phyloP scores from a whole-genome alignment of 495 filamentous ascomycete genomes.

The Poronia punctata region DNA sequence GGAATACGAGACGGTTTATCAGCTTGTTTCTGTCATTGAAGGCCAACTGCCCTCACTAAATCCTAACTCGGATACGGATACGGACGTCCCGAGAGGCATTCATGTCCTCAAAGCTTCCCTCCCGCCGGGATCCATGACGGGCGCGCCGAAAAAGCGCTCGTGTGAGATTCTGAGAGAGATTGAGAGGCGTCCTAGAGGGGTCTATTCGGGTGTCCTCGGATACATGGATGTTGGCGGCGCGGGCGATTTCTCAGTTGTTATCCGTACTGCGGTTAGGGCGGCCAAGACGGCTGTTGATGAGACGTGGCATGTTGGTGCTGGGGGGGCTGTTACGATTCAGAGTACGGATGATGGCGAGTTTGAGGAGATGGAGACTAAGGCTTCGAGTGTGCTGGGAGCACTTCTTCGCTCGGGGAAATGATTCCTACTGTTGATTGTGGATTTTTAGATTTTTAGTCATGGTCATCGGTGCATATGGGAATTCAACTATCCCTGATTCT shows the following conservation, averaged over 20 bases:
- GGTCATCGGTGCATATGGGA: too few relatives aligned
- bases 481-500: too few relatives aligned
- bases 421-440: too few relatives aligned
- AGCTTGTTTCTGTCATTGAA: background rate
- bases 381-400: background rate
- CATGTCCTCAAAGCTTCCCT: slow-evolving; percentile 58
- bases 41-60: background rate
- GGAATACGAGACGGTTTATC: background rate
- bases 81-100: slow-evolving; percentile 44
- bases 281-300: slow-evolving; percentile 21
- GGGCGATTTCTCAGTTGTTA: slow-evolving; percentile 67
- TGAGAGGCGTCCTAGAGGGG: slow-evolving; percentile 48
- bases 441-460: too few relatives aligned
- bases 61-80: background rate
- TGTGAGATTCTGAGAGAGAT: slow-evolving; percentile 58
- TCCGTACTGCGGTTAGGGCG: slow-evolving; percentile 57
- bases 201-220: slow-evolving; percentile 69
- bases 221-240: slow-evolving; percentile 67
- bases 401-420: too few relatives aligned
- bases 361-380: background rate
- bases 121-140: slow-evolving; percentile 74
- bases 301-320: background rate
- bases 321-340: background rate
- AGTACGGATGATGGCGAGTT: background rate
- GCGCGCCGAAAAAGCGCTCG: slow-evolving; percentile 67